Evolutionary conservation across 306 rosid species (phyloP).

Genomic region (Dryas alaskensis): DNA sequence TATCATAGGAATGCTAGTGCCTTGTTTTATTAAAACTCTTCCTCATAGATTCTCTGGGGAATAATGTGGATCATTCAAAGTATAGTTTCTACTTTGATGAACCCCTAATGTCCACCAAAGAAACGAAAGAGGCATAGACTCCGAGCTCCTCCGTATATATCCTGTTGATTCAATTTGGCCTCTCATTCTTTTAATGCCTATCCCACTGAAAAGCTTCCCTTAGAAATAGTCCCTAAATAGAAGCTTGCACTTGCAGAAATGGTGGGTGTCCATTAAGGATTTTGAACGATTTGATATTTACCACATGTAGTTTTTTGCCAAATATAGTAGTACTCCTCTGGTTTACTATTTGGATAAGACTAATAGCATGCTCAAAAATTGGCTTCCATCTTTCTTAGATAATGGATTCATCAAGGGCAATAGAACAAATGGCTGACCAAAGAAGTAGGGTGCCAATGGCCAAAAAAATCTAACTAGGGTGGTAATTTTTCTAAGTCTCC

Average conservation of each 20-base stretch:
- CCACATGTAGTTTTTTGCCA: background rate
- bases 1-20: too few relatives aligned
- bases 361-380: background rate
- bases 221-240: constrained; percentile 2
- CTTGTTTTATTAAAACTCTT: too few relatives aligned
- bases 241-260: background rate
- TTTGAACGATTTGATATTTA: background rate
- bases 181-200: background rate
- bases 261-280: background rate
- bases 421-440: background rate
- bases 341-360: background rate
- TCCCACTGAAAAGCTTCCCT: background rate
- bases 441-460: background rate
- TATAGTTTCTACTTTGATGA: background rate
- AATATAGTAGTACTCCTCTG: too few relatives aligned
- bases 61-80: background rate
- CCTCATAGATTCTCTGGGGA: too few relatives aligned
- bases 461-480: too few relatives aligned
- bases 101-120: background rate
- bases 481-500: background rate
- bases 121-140: background rate
- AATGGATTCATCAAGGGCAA: background rate
- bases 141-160: background rate
- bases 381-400: background rate
- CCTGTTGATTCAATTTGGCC: background rate